Base-by-base conservation (phyloP, 108 stramenopile species). In the Conticribra guillardii region DNA sequence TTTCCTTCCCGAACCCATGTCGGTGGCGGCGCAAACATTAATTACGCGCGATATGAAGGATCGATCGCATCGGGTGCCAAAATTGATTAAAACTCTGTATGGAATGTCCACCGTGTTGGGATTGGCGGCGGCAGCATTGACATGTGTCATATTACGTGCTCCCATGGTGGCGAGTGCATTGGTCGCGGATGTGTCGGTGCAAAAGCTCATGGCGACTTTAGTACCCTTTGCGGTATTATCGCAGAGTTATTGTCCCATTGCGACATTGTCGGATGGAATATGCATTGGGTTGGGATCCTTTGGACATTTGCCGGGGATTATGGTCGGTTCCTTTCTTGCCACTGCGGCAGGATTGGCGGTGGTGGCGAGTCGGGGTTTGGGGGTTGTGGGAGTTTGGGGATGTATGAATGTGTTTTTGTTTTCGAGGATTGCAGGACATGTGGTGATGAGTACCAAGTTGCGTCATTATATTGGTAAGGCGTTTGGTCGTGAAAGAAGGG, bases 161-260 rank as follows among this genome's bases (percentile, higher is more conserved):
- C 69, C 75, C 3, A 19, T 19, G 16, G 45, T 76, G 3, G 58
- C 69, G 1, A 52, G 70, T 17, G 61, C 67, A 16, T 49, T 76
- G 27, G 75, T 76, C 4, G 75, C 75, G 7, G 75, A 76, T 64
- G 55, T 61, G 2, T 55, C 75, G 17, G 69, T 76, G 15, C 68
- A 58, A 30, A 47, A 57, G 47, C 30, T 64, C 46, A 57, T 76
- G n/a, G 52, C 52, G 17, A 46, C 18, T 18, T 27, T 64, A 17
- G 75, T 67, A 15, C 69, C 69, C n/a, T 64, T 62, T 26, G 75
- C 75, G 24, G 55, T 64, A n/a, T 46, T 71, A 30, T 62, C 75
- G 29, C 75, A 76, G 44, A 19, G 30, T 23, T 66, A 65, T 54
- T 72, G 71, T 47, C 64, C 71, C 1, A 32, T 72, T 54, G 71